phyloP scores from a whole-genome alignment of 768 basidiomycete species.

The Boletales sp. region DNA sequence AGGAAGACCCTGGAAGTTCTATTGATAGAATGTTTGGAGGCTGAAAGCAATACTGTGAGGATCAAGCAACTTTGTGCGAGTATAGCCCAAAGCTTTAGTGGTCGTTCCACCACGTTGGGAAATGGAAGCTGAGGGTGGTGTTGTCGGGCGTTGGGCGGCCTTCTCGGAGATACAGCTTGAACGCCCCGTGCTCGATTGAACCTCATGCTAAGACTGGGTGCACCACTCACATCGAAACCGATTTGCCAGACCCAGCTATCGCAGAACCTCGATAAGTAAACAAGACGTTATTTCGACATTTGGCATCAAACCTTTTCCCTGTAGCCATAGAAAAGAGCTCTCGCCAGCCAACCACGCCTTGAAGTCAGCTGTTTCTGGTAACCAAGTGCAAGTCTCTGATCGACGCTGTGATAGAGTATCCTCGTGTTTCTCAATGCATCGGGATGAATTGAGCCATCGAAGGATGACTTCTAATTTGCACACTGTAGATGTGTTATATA shows the following conservation, averaged over 20 bases:
- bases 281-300: background rate
- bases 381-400: background rate
- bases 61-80: conserved; percentile 69
- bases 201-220: no score
- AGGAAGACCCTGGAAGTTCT: conserved; percentile 48
- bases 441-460: background rate
- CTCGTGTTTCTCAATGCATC: background rate
- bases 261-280: background rate
- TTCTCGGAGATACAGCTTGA: no score
- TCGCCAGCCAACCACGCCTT: background rate
- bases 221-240: conserved; percentile 10
- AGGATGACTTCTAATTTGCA: background rate
- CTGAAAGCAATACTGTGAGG: conserved; percentile 59
- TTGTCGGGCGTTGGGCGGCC: conserved; percentile 22
- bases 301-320: background rate
- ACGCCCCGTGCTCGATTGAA: no score
- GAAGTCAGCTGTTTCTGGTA: background rate
- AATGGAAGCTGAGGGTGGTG: conserved; percentile 20
- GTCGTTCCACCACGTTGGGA: conserved; percentile 19
- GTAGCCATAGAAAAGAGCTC: background rate
- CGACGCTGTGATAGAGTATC: background rate
- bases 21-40: conserved; percentile 58
- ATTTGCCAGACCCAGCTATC: conserved; percentile 17
- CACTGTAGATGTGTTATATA: background rate
- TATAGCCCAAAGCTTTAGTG: conserved; percentile 42